These are phyloP conservation scores for Cordyceps tenuipes DNA, from an alignment of 2,329 filamentous ascomycete genomes.

Conservation along the genomic window DNA sequence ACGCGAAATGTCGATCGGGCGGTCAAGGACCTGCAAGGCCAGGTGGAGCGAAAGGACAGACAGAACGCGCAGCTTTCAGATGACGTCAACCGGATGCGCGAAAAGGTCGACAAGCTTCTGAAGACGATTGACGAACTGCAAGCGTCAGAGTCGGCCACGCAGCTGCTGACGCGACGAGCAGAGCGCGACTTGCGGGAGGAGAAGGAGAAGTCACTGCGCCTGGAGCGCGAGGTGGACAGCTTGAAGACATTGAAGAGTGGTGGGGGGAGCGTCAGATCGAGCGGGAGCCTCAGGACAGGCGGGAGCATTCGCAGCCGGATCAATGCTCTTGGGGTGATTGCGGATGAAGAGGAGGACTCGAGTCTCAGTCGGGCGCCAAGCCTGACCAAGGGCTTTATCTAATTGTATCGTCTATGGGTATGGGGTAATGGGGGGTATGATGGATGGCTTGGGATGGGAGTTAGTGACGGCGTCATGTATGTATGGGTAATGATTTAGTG, in stretches of 20 bases:
- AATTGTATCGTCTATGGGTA: constrained; percentile 15
- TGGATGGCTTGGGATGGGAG: background rate
- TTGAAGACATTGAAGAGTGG: constrained; percentile 64
- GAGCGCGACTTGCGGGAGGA: constrained; percentile 88
- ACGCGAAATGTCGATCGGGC: constrained; percentile 88
- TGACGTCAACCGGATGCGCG: constrained; percentile 75
- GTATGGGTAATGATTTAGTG: constrained; percentile 9
- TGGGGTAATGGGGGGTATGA: background rate
- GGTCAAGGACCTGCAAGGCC: constrained; percentile 84
- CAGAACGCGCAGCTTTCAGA: constrained; percentile 72
- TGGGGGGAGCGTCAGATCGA: constrained; percentile 13
- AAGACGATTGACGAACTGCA: constrained; percentile 91
- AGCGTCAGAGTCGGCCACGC: constrained; percentile 70
- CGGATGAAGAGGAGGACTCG: constrained; percentile 42
- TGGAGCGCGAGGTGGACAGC: constrained; percentile 83
- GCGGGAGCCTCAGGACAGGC: constrained; percentile 25
- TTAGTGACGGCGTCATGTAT: constrained; percentile 2
- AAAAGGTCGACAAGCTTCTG: constrained; percentile 85
- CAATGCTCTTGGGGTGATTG: constrained; percentile 27
- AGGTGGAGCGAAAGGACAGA: constrained; percentile 91
- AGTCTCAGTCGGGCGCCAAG: constrained; percentile 56
- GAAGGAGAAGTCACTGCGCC: constrained; percentile 65
- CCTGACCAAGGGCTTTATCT: constrained; percentile 73
- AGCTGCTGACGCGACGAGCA: constrained; percentile 73
- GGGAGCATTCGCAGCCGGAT: constrained; percentile 28